These are phyloP conservation scores for Mycena leptocephala DNA, from an alignment of 768 basidiomycete genomes.

Conservation along the genomic window DNA sequence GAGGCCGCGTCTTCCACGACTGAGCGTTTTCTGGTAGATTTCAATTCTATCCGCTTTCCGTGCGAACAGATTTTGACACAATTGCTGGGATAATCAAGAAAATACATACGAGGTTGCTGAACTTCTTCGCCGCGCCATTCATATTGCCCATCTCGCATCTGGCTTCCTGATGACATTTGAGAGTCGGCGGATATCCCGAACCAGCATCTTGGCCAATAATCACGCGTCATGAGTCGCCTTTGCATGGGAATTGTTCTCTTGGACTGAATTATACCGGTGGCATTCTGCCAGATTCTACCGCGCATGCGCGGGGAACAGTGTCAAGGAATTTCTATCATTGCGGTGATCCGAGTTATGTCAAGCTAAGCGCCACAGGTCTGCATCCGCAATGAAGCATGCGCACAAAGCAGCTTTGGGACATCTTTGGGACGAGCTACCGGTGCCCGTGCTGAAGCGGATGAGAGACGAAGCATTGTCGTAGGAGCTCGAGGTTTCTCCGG, in stretches of 20 bases:
- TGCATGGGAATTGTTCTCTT: neutral
- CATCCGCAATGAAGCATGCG: neutral
- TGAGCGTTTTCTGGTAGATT: neutral
- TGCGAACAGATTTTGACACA: neutral
- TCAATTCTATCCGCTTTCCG: neutral
- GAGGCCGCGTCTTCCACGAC: neutral
- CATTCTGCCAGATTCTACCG: neutral
- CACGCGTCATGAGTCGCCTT: neutral
- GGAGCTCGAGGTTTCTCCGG: neutral
- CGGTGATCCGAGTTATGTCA: neutral
- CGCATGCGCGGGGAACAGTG: neutral
- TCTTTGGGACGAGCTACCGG: neutral
- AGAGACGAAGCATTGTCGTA: neutral
- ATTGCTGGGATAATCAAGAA: neutral
- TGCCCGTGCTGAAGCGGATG: neutral
- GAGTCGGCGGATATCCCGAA: neutral
- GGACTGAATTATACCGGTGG: neutral
- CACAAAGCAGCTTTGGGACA: neutral
- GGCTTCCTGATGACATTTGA: neutral
- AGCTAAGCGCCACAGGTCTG: neutral
- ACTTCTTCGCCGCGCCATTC: neutral
- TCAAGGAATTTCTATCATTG: neutral
- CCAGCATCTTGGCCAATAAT: neutral
- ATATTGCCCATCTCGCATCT: neutral
- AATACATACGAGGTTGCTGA: neutral